phyloP scores from a whole-genome alignment of 805 yeast genomes.

The Metschnikowia shivogae region DNA sequence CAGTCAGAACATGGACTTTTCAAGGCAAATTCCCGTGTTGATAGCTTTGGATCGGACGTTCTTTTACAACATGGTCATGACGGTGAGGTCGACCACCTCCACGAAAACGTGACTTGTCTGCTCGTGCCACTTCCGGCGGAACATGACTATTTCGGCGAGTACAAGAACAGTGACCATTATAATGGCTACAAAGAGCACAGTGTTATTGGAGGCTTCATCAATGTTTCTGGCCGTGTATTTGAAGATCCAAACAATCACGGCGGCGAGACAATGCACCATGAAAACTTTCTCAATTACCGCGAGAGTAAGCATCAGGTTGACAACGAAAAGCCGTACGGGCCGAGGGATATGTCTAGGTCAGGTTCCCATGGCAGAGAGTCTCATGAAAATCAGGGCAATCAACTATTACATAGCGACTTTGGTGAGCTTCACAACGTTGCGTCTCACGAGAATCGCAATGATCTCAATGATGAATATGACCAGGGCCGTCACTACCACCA shows the following conservation, averaged over 20 bases:
- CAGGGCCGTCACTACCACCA: not conserved
- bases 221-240: constrained; percentile 10
- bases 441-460: not conserved
- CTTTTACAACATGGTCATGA: constrained; percentile 9
- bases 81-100: constrained; percentile 4
- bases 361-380: not conserved
- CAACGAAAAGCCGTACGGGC: not conserved
- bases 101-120: constrained; percentile 16
- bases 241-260: constrained; percentile 5
- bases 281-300: not conserved
- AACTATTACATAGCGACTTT: not conserved
- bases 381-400: not conserved
- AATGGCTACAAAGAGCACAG: not conserved
- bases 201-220: constrained; percentile 9
- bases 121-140: constrained; percentile 15
- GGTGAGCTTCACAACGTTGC: not conserved
- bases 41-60: constrained; percentile 7
- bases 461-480: not conserved
- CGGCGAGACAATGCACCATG: not conserved
- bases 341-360: not conserved
- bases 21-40: constrained; percentile 2
- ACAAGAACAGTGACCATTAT: constrained; percentile 3
- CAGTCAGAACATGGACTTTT: constrained; percentile 13
- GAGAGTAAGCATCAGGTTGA: not conserved
- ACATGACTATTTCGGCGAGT: constrained; percentile 16